Evolutionary conservation across 306 rosid genomes (phyloP).

Genomic region (Prunus padus): DNA sequence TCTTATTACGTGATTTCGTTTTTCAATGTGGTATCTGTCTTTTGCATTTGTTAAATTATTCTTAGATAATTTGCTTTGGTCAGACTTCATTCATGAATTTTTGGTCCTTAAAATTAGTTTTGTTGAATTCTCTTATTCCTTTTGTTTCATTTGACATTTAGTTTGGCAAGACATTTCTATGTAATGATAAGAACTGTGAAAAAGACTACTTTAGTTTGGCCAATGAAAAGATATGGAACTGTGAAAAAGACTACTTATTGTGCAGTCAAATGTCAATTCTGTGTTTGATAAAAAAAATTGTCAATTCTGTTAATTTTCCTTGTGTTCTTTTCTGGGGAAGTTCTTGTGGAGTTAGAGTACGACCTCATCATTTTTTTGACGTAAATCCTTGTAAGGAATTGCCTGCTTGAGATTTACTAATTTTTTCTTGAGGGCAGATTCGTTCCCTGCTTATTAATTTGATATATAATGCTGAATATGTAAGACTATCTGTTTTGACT

Average conservation of each 20-base stretch:
- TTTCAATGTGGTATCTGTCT: conserved; percentile 1
- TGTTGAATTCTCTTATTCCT: too few species aligned
- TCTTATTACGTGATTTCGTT: background rate
- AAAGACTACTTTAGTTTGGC: background rate
- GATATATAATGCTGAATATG: background rate
- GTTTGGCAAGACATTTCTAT: too few species aligned
- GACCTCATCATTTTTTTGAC: background rate
- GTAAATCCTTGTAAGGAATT: background rate
- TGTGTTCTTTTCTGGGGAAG: background rate
- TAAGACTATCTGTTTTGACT: background rate
- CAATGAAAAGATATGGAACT: background rate
- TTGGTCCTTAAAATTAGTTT: too few species aligned
- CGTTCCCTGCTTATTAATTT: too few species aligned
- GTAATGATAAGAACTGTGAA: background rate
- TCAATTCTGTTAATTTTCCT: background rate
- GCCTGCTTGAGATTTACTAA: background rate
- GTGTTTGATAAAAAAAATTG: too few species aligned
- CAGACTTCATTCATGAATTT: too few species aligned
- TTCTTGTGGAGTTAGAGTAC: background rate
- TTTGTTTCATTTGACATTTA: too few species aligned
- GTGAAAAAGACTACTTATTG: too few species aligned
- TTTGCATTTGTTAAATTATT: background rate
- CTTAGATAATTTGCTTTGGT: background rate
- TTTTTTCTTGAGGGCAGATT: background rate
- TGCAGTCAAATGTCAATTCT: too few species aligned